These are phyloP conservation scores for Salix dunnii DNA, from an alignment of 345 rosid genomes.

Conservation along the genomic window DNA sequence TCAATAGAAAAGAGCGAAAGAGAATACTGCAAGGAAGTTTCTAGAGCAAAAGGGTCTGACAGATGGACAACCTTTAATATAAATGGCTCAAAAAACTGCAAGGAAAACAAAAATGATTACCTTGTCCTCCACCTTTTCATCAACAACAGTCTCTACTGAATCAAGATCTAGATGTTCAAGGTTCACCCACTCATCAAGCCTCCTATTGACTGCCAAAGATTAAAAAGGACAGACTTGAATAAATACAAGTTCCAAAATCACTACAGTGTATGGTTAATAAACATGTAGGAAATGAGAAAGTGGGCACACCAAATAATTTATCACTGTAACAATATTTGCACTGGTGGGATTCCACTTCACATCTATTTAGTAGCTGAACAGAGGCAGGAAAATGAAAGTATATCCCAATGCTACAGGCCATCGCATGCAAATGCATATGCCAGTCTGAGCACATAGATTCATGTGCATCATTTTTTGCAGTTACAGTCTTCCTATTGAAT, in stretches of 20 bases:
- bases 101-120: constrained; percentile 27
- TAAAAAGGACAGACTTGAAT: background rate
- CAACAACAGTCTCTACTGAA: constrained; percentile 86
- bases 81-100: background rate
- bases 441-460: background rate
- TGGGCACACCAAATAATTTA: background rate
- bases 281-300: background rate
- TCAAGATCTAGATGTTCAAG: constrained; percentile 88
- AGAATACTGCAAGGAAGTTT: background rate
- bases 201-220: constrained; percentile 68
- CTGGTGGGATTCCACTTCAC: background rate
- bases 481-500: background rate
- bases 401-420: background rate
- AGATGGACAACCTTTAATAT: background rate
- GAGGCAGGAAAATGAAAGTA: background rate
- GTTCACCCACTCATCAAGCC: constrained; percentile 97
- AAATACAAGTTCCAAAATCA: background rate
- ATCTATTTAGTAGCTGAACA: background rate
- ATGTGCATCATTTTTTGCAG: background rate
- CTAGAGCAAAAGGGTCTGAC: background rate
- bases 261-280: background rate
- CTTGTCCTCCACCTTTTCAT: constrained; percentile 98
- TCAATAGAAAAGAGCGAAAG: background rate
- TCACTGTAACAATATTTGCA: background rate
- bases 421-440: background rate